These are phyloP conservation scores for Sphagnum fallax DNA, from an alignment of 228 moss, liverwort and hornwort genomes.

Conservation along the genomic window DNA sequence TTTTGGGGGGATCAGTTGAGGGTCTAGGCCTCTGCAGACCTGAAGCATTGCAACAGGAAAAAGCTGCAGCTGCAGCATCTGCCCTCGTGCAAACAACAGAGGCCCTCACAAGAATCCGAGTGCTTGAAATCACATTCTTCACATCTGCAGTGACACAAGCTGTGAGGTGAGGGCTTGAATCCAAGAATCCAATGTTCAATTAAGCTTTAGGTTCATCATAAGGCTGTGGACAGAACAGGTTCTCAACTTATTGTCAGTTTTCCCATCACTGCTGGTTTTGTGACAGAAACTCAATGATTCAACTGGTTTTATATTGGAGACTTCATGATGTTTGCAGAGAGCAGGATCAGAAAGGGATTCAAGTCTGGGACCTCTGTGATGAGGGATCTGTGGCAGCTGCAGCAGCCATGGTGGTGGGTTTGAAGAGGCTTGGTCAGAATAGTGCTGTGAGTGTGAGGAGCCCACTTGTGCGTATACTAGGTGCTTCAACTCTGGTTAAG, in stretches of 20 bases:
- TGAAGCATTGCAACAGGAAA: conserved; percentile 30
- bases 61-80: conserved; percentile 39
- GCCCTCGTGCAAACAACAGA: conserved; percentile 43
- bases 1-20: conserved; percentile 79
- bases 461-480: conserved; percentile 8
- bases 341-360: conserved; percentile 33
- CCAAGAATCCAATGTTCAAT: background rate
- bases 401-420: conserved; percentile 40
- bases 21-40: conserved; percentile 53
- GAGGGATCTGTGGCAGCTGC: conserved; percentile 69
- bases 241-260: background rate
- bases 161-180: conserved; percentile 33
- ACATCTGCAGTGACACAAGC: conserved; percentile 43
- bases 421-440: conserved; percentile 20
- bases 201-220: too few species aligned
- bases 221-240: too few species aligned
- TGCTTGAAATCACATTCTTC: conserved; percentile 87
- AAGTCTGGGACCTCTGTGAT: conserved; percentile 84
- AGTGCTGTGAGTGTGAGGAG: background rate
- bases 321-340: conserved; percentile 23
- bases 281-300: too few species aligned
- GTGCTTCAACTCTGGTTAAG: conserved; percentile 9
- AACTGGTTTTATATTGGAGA: too few species aligned
- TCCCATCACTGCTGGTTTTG: too few species aligned
- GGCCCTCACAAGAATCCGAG: conserved; percentile 47